phyloP scores from a whole-genome alignment of 768 basidiomycete genomes.

The Cystobasidiopsis lactophilus region DNA sequence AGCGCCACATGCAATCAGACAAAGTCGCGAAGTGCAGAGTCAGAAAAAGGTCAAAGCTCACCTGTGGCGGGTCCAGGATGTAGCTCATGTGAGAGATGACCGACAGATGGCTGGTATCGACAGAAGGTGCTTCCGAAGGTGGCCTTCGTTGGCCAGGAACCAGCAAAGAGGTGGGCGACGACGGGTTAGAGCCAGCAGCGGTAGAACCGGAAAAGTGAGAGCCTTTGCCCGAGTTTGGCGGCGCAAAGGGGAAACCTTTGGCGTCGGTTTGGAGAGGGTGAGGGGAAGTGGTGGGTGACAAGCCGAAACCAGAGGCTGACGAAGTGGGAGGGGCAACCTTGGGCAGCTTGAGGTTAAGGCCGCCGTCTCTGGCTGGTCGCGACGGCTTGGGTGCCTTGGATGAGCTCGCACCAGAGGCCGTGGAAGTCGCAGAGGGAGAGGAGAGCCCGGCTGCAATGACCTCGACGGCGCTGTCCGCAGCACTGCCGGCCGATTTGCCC shows the following conservation, averaged over 20 bases:
- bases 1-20: background rate
- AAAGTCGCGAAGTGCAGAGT: background rate
- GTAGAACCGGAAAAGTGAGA: no score
- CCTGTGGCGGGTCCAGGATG: slow-evolving; percentile 20
- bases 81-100: slow-evolving; percentile 19
- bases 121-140: no score
- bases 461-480: slow-evolving; percentile 6
- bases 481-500: background rate
- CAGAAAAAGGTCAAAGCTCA: background rate
- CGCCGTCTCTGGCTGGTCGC: slow-evolving; percentile 19
- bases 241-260: no score
- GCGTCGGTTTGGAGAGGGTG: no score
- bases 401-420: background rate
- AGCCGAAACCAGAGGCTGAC: background rate
- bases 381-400: slow-evolving; percentile 12
- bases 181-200: background rate
- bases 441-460: background rate
- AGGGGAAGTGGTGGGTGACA: slow-evolving; percentile 2
- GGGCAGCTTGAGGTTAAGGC: slow-evolving; percentile 18
- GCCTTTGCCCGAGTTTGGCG: no score
- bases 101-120: slow-evolving; percentile 4
- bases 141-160: background rate
- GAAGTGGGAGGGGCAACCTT: slow-evolving; percentile 9
- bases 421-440: background rate
- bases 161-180: slow-evolving; percentile 1